These are phyloP conservation scores for Chondrostereum purpureum DNA, from an alignment of 1,284 basidiomycete species.

Conservation along the genomic window DNA sequence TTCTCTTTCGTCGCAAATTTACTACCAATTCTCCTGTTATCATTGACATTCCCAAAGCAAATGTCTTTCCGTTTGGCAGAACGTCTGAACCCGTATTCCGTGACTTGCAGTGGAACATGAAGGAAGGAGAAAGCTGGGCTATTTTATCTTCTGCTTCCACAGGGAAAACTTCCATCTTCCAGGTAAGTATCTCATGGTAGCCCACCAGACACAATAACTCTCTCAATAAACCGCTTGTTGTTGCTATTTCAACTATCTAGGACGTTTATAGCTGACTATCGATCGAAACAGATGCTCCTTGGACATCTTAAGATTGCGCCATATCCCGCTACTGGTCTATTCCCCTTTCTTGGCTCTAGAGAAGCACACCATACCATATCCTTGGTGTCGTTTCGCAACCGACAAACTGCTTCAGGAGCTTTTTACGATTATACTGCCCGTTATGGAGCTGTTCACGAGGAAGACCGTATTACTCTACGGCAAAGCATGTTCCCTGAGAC, in stretches of 20 bases:
- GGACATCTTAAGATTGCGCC: slow-evolving; percentile 66
- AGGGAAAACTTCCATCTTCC: slow-evolving; percentile 48
- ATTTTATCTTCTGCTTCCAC: slow-evolving; percentile 52
- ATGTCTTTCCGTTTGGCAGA: slow-evolving; percentile 48
- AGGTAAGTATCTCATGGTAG: slow-evolving; percentile 37
- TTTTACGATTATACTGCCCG: slow-evolving; percentile 91
- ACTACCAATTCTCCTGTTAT: slow-evolving; percentile 13
- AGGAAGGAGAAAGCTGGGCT: slow-evolving; percentile 66
- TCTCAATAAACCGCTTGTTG: not conserved
- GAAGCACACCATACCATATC: slow-evolving; percentile 50
- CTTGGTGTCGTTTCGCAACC: slow-evolving; percentile 71
- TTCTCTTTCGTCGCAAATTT: not conserved
- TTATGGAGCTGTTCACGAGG: slow-evolving; percentile 81
- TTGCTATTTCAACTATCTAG: no score
- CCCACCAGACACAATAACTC: not conserved
- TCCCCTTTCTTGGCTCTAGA: slow-evolving; percentile 51
- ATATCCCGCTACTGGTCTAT: slow-evolving; percentile 55
- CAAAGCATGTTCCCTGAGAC: slow-evolving; percentile 63
- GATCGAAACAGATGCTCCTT: slow-evolving; percentile 47
- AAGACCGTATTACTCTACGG: slow-evolving; percentile 68
- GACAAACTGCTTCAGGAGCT: slow-evolving; percentile 49
- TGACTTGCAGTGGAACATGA: slow-evolving; percentile 53
- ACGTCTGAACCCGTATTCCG: slow-evolving; percentile 43
- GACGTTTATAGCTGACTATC: slow-evolving; percentile 13
- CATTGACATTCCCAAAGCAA: slow-evolving; percentile 36